These are phyloP conservation scores for Aphanomyces stellatus DNA, from an alignment of 352 stramenopile genomes.

Conservation along the genomic window DNA sequence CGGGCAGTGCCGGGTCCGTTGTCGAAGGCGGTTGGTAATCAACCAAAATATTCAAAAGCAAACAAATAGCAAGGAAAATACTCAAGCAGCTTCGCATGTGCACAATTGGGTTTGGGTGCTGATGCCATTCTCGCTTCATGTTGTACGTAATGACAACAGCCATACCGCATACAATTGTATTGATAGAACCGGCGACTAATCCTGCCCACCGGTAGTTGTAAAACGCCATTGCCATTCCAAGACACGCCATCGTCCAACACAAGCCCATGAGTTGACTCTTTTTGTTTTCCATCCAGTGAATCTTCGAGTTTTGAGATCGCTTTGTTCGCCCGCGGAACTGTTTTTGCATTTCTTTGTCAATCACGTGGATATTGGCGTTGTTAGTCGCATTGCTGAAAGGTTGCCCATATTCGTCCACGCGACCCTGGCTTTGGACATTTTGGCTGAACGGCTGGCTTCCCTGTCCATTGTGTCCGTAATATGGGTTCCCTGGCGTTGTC, in stretches of 20 bases:
- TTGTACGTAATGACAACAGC: slow-evolving; percentile 81
- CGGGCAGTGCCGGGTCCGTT: too few relatives aligned
- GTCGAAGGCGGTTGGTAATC: slow-evolving; percentile 66
- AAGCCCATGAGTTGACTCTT: slow-evolving; percentile 82
- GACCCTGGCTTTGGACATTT: neutral
- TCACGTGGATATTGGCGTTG: slow-evolving; percentile 52
- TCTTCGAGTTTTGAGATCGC: slow-evolving; percentile 55
- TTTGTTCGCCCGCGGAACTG: slow-evolving; percentile 74
- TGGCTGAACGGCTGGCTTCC: neutral
- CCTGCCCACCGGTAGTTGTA: slow-evolving; percentile 85
- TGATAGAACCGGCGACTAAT: slow-evolving; percentile 79
- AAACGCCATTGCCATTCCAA: slow-evolving; percentile 76
- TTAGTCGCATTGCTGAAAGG: neutral
- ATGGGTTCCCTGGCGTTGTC: slow-evolving; percentile 6
- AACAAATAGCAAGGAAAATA: slow-evolving; percentile 77
- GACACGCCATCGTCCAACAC: slow-evolving; percentile 78
- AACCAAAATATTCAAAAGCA: slow-evolving; percentile 76
- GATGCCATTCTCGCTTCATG: slow-evolving; percentile 82
- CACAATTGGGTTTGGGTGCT: slow-evolving; percentile 85
- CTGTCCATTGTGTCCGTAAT: neutral
- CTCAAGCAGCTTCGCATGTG: slow-evolving; percentile 75
- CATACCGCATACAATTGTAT: slow-evolving; percentile 81
- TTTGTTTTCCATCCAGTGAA: slow-evolving; percentile 84
- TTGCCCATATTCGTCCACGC: neutral
- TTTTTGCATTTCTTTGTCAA: slow-evolving; percentile 85